Evolutionary conservation across 192 early-diverging fungal species (phyloP), one percentile per base, ranked within the genome.

Genomic region (Pilobolus umbonatus): DNA sequence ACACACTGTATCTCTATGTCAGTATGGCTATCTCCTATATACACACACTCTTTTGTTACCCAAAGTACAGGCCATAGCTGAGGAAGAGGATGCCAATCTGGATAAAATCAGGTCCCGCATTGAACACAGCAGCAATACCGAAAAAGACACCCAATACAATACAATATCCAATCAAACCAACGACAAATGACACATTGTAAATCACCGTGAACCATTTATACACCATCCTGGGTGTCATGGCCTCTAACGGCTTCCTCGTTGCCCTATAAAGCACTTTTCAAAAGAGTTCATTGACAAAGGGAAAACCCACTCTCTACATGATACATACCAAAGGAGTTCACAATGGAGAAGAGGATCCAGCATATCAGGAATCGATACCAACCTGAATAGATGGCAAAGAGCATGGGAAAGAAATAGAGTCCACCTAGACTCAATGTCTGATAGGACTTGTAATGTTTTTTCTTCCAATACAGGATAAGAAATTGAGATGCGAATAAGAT

Each of bases 201-300:
- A 83, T 65, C 4, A 80, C 62, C 29, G 79, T 74, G 52, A 67
- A 83, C 81, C 81, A 83, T 47, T 77, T 80, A 66, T 83, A 83
- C 2, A 80, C 81, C 22, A 83, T 64, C 29, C 81, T 71, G 57
- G 81, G 81, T 4, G 78, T 83, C 69, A 74, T 72, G 21, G 76
- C 75, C 47, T 83, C 73, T 10, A 83, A 68, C n/a, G 81, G 81
- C 31, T 80, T 80, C 62, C 79, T 62, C 12, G 81, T 74, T 21
- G 81, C 70, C 65, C 73, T 77, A 66, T 67, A 69, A 25, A 83
- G 64, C 22, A 83, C 69, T 83, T 60, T 31, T 62, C 45, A 29
- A 69, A 36, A 9, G 34, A 47, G 9, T 10, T 9, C 2, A 47
- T 5, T 21, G 22, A 47, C 5, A 46, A 46, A 25, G 12, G n/a